Evolutionary conservation across 2,329 filamentous ascomycete genomes (phyloP).

Genomic region (Aspergillus pseudoviridinutans): DNA sequence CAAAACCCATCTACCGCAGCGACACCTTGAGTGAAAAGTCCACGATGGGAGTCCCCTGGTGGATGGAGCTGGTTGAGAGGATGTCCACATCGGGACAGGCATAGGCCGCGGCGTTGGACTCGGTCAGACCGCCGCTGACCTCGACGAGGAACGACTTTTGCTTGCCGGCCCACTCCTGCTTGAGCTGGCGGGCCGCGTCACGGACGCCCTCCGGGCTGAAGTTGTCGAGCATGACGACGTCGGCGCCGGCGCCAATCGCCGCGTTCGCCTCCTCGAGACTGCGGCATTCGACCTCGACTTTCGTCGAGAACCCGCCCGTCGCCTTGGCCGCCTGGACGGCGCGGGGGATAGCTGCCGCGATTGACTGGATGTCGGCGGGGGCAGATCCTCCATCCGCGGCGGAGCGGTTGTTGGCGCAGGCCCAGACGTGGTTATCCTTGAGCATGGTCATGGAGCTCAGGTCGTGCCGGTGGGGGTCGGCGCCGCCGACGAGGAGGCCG

Average conservation of each 20-base stretch:
- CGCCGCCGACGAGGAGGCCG: conserved; percentile 90
- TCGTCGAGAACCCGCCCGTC: conserved; percentile 83
- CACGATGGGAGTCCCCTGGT: conserved; percentile 89
- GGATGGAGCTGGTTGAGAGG: conserved; percentile 92
- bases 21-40: conserved; percentile 93
- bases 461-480: conserved; percentile 88
- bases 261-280: conserved; percentile 83
- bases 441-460: conserved; percentile 95
- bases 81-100: conserved; percentile 79
- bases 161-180: conserved; percentile 71
- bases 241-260: conserved; percentile 83
- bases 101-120: conserved; percentile 78
- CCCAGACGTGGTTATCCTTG: conserved; percentile 98
- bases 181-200: conserved; percentile 68
- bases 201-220: conserved; percentile 78
- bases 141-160: conserved; percentile 76
- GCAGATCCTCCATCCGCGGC: conserved; percentile 17
- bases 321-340: conserved; percentile 80
- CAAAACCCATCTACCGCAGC: conserved; percentile 21
- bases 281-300: conserved; percentile 95
- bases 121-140: conserved; percentile 83
- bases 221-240: conserved; percentile 97
- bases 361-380: conserved; percentile 15
- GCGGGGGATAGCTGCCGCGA: conserved; percentile 67
- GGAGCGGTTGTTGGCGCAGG: conserved; percentile 54